Evolutionary conservation across 1,284 basidiomycete genomes (phyloP).

Genomic region (Marasmius fiardii): DNA sequence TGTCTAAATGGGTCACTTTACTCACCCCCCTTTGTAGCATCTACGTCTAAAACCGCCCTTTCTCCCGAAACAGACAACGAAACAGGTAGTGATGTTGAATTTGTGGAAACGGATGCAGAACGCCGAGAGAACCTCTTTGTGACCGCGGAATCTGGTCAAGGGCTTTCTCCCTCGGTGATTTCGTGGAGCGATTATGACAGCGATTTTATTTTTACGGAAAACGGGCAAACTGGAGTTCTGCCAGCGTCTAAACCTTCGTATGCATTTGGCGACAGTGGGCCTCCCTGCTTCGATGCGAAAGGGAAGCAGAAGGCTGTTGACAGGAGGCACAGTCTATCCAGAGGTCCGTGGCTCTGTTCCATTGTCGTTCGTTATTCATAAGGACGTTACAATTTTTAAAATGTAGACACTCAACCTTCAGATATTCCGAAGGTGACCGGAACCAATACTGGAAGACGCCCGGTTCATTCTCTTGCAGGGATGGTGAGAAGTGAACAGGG

Average conservation of each 20-base stretch:
- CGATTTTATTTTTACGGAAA: constrained; percentile 41
- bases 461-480: constrained; percentile 23
- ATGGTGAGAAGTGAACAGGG: constrained; percentile 45
- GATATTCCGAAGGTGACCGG: constrained; percentile 17
- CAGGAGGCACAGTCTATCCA: neutral
- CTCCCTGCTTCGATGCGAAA: neutral
- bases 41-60: constrained; percentile 15
- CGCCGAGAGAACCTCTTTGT: constrained; percentile 45
- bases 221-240: constrained; percentile 13
- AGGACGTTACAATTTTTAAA: no score
- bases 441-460: neutral
- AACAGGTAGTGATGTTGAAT: constrained; percentile 31
- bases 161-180: constrained; percentile 18
- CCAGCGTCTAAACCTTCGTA: constrained; percentile 29
- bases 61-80: constrained; percentile 27
- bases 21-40: neutral
- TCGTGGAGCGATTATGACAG: constrained; percentile 42
- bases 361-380: constrained; percentile 4
- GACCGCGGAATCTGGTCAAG: constrained; percentile 36
- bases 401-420: neutral
- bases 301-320: constrained; percentile 12
- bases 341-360: constrained; percentile 6
- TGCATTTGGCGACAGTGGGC: constrained; percentile 9
- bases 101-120: constrained; percentile 55
- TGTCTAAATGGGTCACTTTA: neutral